Evolutionary conservation across 192 early-diverging fungal genomes (phyloP).

Genomic region (Backusella morwellensis): DNA sequence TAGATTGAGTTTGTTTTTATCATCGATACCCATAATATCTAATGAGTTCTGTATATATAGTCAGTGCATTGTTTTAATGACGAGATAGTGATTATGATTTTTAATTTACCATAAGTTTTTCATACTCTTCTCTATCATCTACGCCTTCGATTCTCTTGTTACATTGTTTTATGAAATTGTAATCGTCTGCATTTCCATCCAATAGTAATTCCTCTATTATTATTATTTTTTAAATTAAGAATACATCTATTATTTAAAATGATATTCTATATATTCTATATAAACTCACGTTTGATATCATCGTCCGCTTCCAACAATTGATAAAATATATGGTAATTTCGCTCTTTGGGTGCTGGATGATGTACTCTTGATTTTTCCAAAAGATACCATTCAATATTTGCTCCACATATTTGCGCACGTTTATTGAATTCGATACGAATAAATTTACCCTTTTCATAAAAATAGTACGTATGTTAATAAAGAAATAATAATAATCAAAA

Average conservation of each 20-base stretch:
- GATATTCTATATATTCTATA: no score
- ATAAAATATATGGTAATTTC: conserved; percentile 99
- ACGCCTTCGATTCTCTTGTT: conserved; percentile 91
- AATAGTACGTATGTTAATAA: background rate
- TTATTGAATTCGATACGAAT: conserved; percentile 96
- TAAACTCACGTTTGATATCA: conserved; percentile 59
- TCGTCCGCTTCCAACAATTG: conserved; percentile 91
- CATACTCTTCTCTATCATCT: conserved; percentile 84
- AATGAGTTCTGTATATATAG: conserved; percentile 69
- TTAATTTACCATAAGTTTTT: conserved; percentile 57
- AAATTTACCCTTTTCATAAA: conserved; percentile 78
- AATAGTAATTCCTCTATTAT: conserved; percentile 19
- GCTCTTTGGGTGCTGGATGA: conserved; percentile 85
- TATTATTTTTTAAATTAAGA: background rate
- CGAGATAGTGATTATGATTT: background rate
- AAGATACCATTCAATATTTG: conserved; percentile 96
- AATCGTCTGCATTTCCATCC: conserved; percentile 15
- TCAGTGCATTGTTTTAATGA: background rate
- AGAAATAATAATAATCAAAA: background rate
- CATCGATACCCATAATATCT: conserved; percentile 75
- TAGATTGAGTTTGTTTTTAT: conserved; percentile 76
- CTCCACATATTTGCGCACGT: conserved; percentile 85
- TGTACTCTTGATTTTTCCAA: conserved; percentile 97
- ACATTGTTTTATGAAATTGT: conserved; percentile 74
- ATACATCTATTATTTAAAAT: background rate